A percentile compares a stretch with the other conserved stretches of the same genome.
These are phyloP conservation scores for Rhodotorula diobovata DNA, from an alignment of 768 basidiomycete species.

Conservation along the genomic window DNA sequence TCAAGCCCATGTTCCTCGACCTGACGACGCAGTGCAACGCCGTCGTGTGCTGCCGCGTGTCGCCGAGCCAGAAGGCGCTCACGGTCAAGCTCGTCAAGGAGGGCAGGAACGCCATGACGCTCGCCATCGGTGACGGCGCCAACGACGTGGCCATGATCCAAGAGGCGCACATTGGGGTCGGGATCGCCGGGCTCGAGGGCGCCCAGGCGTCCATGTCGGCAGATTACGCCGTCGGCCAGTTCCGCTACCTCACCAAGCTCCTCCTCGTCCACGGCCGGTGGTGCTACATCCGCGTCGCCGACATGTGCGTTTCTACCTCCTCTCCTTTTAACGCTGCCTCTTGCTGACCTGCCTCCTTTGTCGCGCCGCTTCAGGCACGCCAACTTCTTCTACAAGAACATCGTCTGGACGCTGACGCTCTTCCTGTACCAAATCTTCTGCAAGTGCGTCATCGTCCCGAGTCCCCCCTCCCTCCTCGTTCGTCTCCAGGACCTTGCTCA, in stretches of 20 bases:
- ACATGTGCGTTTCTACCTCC: conserved; percentile 57
- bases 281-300: conserved; percentile 93
- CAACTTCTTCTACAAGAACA: conserved; percentile 94
- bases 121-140: conserved; percentile 90
- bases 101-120: conserved; percentile 88
- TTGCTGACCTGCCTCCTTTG: not conserved
- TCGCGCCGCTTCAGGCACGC: conserved; percentile 62
- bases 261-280: conserved; percentile 91
- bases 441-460: conserved; percentile 54
- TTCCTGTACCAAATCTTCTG: conserved; percentile 94
- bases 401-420: conserved; percentile 86
- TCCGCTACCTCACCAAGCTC: conserved; percentile 81
- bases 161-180: conserved; percentile 96
- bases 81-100: conserved; percentile 95
- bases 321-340: not conserved
- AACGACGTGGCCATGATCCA: conserved; percentile 99
- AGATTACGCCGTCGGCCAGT: conserved; percentile 96
- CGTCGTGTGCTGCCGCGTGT: conserved; percentile 96
- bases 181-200: conserved; percentile 86
- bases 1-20: conserved; percentile 83
- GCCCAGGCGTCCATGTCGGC: conserved; percentile 99
- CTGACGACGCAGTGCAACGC: conserved; percentile 95
- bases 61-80: conserved; percentile 95
- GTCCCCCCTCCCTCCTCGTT: not conserved
- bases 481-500: not conserved